These are phyloP conservation scores for Sphaerosporella brunnea DNA, from an alignment of 495 filamentous ascomycete genomes.

Conservation along the genomic window DNA sequence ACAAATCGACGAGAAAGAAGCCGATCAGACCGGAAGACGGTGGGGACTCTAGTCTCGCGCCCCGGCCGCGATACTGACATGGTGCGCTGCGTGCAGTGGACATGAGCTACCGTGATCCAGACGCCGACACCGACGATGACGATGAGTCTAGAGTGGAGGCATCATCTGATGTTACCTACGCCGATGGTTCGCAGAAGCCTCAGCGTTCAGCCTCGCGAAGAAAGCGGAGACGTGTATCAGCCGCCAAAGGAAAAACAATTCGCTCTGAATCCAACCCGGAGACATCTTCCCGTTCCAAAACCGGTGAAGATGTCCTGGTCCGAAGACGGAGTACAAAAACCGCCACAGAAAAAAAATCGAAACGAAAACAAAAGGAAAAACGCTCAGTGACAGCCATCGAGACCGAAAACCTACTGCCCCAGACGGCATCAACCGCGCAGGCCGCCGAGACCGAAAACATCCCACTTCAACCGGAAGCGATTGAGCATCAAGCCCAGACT, in stretches of 20 bases:
- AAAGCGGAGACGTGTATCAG: neutral
- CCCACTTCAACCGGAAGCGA: too few relatives aligned
- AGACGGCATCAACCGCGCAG: too few relatives aligned
- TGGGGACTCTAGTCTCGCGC: neutral
- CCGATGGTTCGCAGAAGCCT: neutral
- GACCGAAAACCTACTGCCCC: neutral
- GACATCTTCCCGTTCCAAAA: too few relatives aligned
- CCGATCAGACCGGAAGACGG: neutral
- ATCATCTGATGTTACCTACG: neutral
- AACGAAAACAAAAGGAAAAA: neutral
- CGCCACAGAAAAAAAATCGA: neutral
- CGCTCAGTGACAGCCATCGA: neutral
- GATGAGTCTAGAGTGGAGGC: too few relatives aligned
- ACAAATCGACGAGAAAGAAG: neutral
- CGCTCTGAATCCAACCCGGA: too few relatives aligned
- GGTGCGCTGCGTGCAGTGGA: neutral
- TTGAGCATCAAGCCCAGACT: too few relatives aligned
- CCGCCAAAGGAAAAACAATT: neutral
- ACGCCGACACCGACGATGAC: neutral
- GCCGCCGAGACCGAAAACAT: too few relatives aligned
- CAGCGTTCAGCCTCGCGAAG: neutral
- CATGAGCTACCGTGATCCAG: neutral
- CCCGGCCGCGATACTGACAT: neutral
- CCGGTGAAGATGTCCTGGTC: too few relatives aligned
- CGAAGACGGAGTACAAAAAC: too few relatives aligned